These are phyloP conservation scores for Hirsutella minnesotensis DNA, from an alignment of 2,329 filamentous ascomycete species.

Conservation along the genomic window DNA sequence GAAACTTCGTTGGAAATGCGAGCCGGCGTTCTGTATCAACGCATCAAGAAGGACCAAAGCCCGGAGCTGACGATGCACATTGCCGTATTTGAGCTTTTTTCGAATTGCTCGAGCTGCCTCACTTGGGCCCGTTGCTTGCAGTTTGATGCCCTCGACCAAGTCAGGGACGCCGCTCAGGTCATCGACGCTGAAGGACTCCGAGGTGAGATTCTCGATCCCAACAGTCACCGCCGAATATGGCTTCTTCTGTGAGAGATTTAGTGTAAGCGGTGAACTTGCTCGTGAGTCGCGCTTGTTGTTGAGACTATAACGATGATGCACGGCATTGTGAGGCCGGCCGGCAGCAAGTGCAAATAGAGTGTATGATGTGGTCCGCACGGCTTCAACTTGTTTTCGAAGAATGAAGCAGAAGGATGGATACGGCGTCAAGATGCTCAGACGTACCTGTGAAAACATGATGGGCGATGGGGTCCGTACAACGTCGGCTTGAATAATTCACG, in stretches of 20 bases:
- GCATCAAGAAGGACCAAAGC: constrained; percentile 84
- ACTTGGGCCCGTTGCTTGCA: constrained; percentile 74
- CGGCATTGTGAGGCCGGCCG: too few relatives aligned
- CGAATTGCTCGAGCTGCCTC: constrained; percentile 87
- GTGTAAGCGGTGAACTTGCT: not conserved
- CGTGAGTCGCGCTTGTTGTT: too few relatives aligned
- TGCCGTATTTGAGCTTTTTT: constrained; percentile 98
- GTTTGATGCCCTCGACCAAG: constrained; percentile 83
- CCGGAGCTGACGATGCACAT: constrained; percentile 80
- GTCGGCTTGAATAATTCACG: too few relatives aligned
- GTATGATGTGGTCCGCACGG: too few relatives aligned
- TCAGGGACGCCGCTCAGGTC: constrained; percentile 87
- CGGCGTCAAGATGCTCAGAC: not conserved
- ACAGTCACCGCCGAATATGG: constrained; percentile 92
- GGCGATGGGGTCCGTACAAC: too few relatives aligned
- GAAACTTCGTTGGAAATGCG: constrained; percentile 76
- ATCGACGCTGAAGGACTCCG: constrained; percentile 81
- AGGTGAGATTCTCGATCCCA: constrained; percentile 79
- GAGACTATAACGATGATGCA: too few relatives aligned
- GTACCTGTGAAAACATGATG: not conserved
- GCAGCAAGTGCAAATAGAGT: too few relatives aligned
- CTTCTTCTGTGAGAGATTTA: constrained; percentile 39
- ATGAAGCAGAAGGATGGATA: not conserved
- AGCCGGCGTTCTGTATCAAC: constrained; percentile 86
- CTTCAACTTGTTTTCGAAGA: too few relatives aligned